Evolutionary conservation across 2,329 filamentous ascomycete genomes (phyloP).

Genomic region (Metarhizium brunneum): DNA sequence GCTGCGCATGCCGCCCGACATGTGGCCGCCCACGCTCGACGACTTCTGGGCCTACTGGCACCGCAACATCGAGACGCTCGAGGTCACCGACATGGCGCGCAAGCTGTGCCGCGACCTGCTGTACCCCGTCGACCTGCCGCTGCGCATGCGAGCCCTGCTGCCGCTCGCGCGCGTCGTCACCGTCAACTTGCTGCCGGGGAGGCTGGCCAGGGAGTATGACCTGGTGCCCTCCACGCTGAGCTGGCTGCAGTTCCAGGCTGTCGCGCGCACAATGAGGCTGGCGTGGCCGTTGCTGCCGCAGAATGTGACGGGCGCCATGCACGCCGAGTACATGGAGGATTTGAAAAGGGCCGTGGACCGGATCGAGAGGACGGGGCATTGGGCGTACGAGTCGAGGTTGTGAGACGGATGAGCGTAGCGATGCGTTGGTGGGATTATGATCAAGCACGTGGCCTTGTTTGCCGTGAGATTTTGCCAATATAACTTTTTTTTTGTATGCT

Average conservation of each 20-base stretch:
- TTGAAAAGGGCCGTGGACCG: conserved; percentile 12
- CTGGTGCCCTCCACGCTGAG: conserved; percentile 11
- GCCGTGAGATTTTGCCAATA: background rate
- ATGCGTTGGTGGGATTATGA: too few species aligned
- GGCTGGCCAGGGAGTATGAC: conserved; percentile 16
- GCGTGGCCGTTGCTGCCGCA: conserved; percentile 10
- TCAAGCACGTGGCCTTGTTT: background rate
- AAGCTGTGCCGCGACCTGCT: conserved; percentile 15
- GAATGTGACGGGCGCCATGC: conserved; percentile 11
- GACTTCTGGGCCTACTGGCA: conserved; percentile 30
- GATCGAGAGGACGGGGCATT: conserved; percentile 12
- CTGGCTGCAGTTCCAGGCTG: conserved; percentile 13
- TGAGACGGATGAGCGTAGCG: background rate
- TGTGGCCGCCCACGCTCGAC: conserved; percentile 24
- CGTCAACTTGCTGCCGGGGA: conserved; percentile 8
- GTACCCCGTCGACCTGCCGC: conserved; percentile 14
- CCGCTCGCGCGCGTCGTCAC: conserved; percentile 13
- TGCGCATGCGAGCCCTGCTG: conserved; percentile 11
- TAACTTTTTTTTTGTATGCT: too few species aligned
- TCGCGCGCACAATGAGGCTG: background rate
- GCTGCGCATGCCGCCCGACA: conserved; percentile 20
- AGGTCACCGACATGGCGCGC: conserved; percentile 21
- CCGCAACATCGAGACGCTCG: conserved; percentile 20
- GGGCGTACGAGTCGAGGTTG: background rate
- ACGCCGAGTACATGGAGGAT: conserved; percentile 15